These are phyloP conservation scores for Datisca glomerata DNA, from an alignment of 306 rosid genomes.

Conservation along the genomic window DNA sequence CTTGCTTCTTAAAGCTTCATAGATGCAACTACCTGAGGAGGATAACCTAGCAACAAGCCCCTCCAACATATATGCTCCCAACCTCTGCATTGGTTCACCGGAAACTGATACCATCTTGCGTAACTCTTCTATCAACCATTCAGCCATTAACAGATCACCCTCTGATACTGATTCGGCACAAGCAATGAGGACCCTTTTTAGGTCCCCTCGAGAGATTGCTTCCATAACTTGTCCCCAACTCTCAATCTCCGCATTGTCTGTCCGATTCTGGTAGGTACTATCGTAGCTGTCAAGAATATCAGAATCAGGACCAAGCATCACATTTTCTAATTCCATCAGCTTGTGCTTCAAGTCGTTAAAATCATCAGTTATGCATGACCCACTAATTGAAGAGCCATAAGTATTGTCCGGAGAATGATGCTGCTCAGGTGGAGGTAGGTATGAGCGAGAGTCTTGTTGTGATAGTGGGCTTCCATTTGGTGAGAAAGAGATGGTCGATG, in stretches of 20 bases:
- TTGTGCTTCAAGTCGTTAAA: constrained; percentile 53
- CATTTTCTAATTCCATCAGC: constrained; percentile 76
- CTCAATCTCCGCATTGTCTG: constrained; percentile 39
- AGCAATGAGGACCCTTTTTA: constrained; percentile 50
- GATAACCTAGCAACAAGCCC: constrained; percentile 69
- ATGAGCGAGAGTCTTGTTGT: constrained; percentile 52
- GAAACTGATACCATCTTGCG: constrained; percentile 81
- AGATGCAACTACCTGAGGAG: constrained; percentile 67
- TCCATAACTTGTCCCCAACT: constrained; percentile 67
- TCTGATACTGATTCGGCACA: constrained; percentile 80
- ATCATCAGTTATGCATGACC: constrained; percentile 73
- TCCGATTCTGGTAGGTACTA: constrained; percentile 28
- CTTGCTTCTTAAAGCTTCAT: constrained; percentile 63
- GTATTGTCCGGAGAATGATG: constrained; percentile 46
- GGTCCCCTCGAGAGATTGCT: constrained; percentile 49
- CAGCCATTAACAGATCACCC: constrained; percentile 51
- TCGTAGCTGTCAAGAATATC: constrained; percentile 41
- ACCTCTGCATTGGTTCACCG: constrained; percentile 86
- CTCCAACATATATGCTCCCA: constrained; percentile 97
- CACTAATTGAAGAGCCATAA: constrained; percentile 59
- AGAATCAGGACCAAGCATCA: constrained; percentile 80
- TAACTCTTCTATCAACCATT: constrained; percentile 66
- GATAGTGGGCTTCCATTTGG: constrained; percentile 62
- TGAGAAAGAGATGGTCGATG: constrained; percentile 60
- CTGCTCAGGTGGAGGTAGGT: constrained; percentile 37